These are phyloP conservation scores for Coriolopsis trogii DNA, from an alignment of 1,284 basidiomycete genomes.

Conservation along the genomic window DNA sequence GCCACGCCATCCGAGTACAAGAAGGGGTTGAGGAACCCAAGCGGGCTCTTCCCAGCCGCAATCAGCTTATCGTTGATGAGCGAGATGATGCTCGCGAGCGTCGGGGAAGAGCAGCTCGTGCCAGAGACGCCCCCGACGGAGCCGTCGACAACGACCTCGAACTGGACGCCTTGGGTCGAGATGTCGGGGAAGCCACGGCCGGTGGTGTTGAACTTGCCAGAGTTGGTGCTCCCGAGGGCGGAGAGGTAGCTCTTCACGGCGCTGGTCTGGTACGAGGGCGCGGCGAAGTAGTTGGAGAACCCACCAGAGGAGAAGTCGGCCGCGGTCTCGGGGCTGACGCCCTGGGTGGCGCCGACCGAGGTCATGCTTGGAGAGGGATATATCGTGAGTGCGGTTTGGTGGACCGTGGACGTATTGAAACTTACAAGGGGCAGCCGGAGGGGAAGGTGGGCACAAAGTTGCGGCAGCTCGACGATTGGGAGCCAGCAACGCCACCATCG, in stretches of 20 bases:
- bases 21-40: slow-evolving; percentile 56
- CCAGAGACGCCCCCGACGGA: slow-evolving; percentile 49
- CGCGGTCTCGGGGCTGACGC: slow-evolving; percentile 54
- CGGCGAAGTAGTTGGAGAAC: slow-evolving; percentile 50
- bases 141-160: slow-evolving; percentile 32
- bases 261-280: slow-evolving; percentile 43
- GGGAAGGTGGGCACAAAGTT: slow-evolving; percentile 75
- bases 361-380: slow-evolving; percentile 48
- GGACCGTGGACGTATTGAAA: slow-evolving; percentile 21
- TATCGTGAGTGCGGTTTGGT: no score
- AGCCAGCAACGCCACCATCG: slow-evolving; percentile 66
- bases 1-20: slow-evolving; percentile 34
- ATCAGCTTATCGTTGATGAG: slow-evolving; percentile 58
- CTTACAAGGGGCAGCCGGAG: slow-evolving; percentile 59
- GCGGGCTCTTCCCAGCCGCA: slow-evolving; percentile 41
- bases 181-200: slow-evolving; percentile 39
- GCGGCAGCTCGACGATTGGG: slow-evolving; percentile 47
- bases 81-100: slow-evolving; percentile 54
- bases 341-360: slow-evolving; percentile 57
- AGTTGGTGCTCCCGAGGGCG: slow-evolving; percentile 32
- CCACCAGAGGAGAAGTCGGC: slow-evolving; percentile 48
- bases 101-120: slow-evolving; percentile 50
- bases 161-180: slow-evolving; percentile 33
- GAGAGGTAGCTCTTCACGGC: slow-evolving; percentile 39
- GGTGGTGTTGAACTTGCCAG: slow-evolving; percentile 32